Base-by-base conservation (phyloP, 495 filamentous ascomycete species). In the Mycothermus thermophilus region DNA sequence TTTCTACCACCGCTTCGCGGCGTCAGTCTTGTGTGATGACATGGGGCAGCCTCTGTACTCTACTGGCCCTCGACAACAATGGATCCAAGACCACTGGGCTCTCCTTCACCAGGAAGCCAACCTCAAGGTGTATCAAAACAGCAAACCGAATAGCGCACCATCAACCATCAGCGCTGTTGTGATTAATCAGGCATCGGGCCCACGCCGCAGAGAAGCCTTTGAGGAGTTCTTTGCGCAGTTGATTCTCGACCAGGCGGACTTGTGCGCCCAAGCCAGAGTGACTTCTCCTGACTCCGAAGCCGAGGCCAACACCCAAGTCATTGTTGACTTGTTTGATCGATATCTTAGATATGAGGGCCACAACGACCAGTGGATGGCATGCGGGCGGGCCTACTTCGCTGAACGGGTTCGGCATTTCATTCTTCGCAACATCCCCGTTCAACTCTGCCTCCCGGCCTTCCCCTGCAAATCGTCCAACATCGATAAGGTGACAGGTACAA, bases 381-480 rank as follows among this genome's bases (percentile, higher is more conserved):
- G 9, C 1, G 42, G 42, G 5, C 29, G 42, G 22, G 20, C 8
- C 8, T 45, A 45, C 17, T 45, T 45, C 13, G 14, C 29, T 1
- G 20, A 40, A 19, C 42, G 41, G 9, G 30, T 36, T 8, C 12
- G 25, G 4, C 43, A 46, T 19, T 42, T 42, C 14, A 42, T 39
- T 2, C 16, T 28, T 1, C 30, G 27, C 16, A 33, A 37, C 25
- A 25, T 21, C 16, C 4, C 29, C n/a, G 12, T 46, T 20, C 30
- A 46, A 28, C 29, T 45, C 8, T 40, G 42, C 18, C 30, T 45
- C 3, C 42, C 42, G 0, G 43, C 43, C 4, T 46, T 46, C 12
- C 38, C 43, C 17, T 46, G 38, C 38, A 46, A 45, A 34, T 46
- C 43, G 2, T 46, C 38, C 30, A 46, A 42, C 30, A 9, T 12